Evolutionary conservation across 176 grass and related monocot genomes (phyloP), one percentile per base, ranked within the genome.

Genomic region (Hordeum marinum): DNA sequence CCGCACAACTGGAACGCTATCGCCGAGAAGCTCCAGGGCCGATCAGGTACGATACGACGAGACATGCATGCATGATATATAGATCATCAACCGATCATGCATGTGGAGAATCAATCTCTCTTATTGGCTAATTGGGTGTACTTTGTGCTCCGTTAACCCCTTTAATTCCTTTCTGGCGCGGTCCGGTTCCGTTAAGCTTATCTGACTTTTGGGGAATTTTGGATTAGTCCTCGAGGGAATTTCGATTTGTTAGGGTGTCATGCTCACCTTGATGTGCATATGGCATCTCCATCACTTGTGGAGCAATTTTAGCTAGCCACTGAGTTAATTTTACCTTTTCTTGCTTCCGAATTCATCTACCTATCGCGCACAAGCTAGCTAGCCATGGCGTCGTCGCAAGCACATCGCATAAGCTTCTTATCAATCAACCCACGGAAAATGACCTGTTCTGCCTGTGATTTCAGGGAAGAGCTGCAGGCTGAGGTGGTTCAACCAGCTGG

Each of bases 381-480:
- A 17, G 9, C 60, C 32, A 84, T 75, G 78, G 75, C 21, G 75
- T 20, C 67, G 68, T 24, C 59, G 29, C 26, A 60, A 31, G 7
- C 43, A 43, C 63, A 52, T 76, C 75, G 69, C 69, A 60, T 81
- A 68, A 70, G 26, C 20, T 52, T 52, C 43, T 46, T 66, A 80
- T 45, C 52, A 75, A 52, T 75, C 9, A 50, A 54, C 27, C 17
- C 14, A 54, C 35, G 23, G 69, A 80, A 80, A 90, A 80, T 84
- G 89, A 69, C 62, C 8, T 0, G 3, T 25, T 9, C 2, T 52
- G 46, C 52, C 24, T 31, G 41, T 50, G 17, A 50, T 84, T 91
- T 84, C 85, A 98, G 96, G 96, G 35, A 98, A 98, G 82, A 98
- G 96, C 81, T 98, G 96, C 83, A 92, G 96, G 59, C 86, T 98